Conservation (phyloP, 495 filamentous ascomycete species). For the Talaromyces borbonicus region DNA sequence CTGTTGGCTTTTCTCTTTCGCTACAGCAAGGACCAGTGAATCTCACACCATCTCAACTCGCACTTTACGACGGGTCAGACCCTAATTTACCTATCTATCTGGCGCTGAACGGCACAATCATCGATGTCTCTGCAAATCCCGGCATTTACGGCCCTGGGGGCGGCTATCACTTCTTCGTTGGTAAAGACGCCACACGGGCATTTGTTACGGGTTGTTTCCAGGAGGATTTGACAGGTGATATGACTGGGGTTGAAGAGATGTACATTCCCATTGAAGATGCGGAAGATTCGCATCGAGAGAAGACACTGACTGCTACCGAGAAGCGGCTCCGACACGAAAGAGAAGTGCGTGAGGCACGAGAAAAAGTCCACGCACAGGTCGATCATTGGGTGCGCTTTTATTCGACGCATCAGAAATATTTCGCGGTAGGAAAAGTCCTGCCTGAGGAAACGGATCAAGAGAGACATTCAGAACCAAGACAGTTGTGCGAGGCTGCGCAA, state of each 20-base stretch:
- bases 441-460: slow-evolving; percentile 14
- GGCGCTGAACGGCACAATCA: slow-evolving; percentile 87
- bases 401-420: slow-evolving; percentile 62
- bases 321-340: slow-evolving; percentile 43
- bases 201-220: slow-evolving; percentile 97
- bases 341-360: slow-evolving; percentile 36
- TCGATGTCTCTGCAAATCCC: slow-evolving; percentile 73
- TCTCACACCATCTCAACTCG: slow-evolving; percentile 66
- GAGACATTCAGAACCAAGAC: slow-evolving; percentile 21
- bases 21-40: slow-evolving; percentile 39
- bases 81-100: slow-evolving; percentile 72
- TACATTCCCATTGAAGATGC: slow-evolving; percentile 69
- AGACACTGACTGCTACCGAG: slow-evolving; percentile 40
- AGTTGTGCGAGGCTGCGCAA: slow-evolving; percentile 38
- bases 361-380: slow-evolving; percentile 34
- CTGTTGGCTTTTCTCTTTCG: too few relatives aligned
- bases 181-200: slow-evolving; percentile 74
- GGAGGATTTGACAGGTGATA: slow-evolving; percentile 69
- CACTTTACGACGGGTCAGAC: slow-evolving; percentile 70
- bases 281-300: slow-evolving; percentile 33
- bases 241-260: slow-evolving; percentile 82
- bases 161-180: slow-evolving; percentile 78
- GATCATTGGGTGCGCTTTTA: slow-evolving; percentile 57
- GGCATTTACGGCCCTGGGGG: slow-evolving; percentile 83
- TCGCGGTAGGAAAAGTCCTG: slow-evolving; percentile 56